Evolutionary conservation across 1,284 basidiomycete genomes (phyloP).

Genomic region (Pascua guehoae): DNA sequence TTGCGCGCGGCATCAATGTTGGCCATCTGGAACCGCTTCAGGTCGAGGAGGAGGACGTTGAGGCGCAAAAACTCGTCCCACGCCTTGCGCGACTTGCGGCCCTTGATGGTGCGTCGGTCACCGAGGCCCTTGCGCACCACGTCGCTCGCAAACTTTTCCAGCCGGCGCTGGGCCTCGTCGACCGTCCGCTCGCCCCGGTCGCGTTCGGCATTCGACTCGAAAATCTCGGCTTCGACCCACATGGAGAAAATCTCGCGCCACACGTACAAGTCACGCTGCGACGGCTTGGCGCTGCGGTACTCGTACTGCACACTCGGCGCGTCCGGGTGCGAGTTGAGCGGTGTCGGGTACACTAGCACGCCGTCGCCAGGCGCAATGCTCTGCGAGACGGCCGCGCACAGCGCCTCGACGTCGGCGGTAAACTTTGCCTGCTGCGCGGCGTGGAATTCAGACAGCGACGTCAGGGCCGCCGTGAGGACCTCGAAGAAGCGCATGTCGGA

Average conservation of each 20-base stretch:
- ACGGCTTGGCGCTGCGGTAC: conserved; percentile 38
- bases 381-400: conserved; percentile 61
- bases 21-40: conserved; percentile 84
- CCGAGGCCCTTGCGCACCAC: conserved; percentile 62
- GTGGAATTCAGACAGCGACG: conserved; percentile 66
- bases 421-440: conserved; percentile 63
- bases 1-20: conserved; percentile 85
- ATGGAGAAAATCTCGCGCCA: conserved; percentile 90
- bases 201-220: conserved; percentile 72
- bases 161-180: conserved; percentile 67
- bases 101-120: conserved; percentile 60
- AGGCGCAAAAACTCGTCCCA: conserved; percentile 75
- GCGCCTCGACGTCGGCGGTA: conserved; percentile 57
- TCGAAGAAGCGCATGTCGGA: conserved; percentile 81
- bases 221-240: conserved; percentile 83
- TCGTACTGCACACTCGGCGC: neutral
- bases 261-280: conserved; percentile 67
- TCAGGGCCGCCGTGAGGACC: conserved; percentile 67
- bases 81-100: conserved; percentile 62
- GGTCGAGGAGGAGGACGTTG: conserved; percentile 75
- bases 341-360: conserved; percentile 24
- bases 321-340: conserved; percentile 17
- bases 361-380: conserved; percentile 57
- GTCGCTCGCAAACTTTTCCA: conserved; percentile 67
- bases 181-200: conserved; percentile 69